Base-by-base conservation (phyloP, 805 yeast species). In the Zygoascus biomembranicola region DNA sequence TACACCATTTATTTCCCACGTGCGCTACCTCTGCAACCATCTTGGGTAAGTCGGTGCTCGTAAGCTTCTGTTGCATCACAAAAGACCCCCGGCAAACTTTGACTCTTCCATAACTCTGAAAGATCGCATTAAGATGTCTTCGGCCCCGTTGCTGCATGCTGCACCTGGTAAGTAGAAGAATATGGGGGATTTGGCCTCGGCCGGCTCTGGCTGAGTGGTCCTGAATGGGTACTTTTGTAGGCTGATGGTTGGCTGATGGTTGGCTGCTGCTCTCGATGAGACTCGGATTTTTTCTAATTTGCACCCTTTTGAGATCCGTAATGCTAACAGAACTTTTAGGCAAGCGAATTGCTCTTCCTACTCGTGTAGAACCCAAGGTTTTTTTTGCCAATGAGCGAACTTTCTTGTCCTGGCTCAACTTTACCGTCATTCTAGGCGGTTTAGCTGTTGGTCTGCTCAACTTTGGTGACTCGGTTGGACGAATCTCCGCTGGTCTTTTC, bases 301-400 rank as follows among this genome's bases (percentile, higher is more conserved):
- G 6, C 28, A 23, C 6, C 3, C 28, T 23, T 23, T 3, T 23
- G 28, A 23, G 6, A 42, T 42, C 5, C n/a, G 2, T 43, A 26
- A 14, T 14, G 43, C 43, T 56, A 31, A 37, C 47, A n/a, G 59
- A 26, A 13, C 26, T 18, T 31, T 20, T 39, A 61, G 84, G 85
- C 56, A 94, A 94, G 73, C 85, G 98, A 74, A 94, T 94, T 61
- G 98, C 99, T 3, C 77, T 94, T 53, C 99, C 99, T 49, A 95
- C 97, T 18, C 80, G 99, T 59, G 97, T 94, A 20, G 99, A 94
- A 73, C 99, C 99, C 61, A 94, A 94, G 72, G 99, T 94, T 28
- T 94, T 95, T 75, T 94, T 94, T 66, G 99, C 99, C 67, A 94
- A 94, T 68, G 99, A 94, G 74, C 87, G 99, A 77, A 94, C 99